phyloP scores from a whole-genome alignment of 2,329 filamentous ascomycete genomes.

The Sporothrix phasma region DNA sequence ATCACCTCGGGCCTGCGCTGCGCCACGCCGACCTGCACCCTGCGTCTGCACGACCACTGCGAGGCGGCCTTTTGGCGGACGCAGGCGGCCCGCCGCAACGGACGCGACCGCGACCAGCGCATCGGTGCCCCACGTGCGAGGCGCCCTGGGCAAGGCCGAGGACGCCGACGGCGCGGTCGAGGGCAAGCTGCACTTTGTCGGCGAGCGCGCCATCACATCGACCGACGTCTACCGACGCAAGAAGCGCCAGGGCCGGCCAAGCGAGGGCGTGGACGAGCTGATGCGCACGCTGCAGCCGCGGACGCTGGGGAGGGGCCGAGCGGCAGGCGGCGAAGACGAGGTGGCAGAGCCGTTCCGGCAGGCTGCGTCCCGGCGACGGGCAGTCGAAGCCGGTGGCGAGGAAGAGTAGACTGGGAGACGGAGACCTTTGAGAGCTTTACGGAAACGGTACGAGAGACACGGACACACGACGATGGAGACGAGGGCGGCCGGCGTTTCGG shows the following conservation, averaged over 20 bases:
- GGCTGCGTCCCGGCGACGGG: background rate
- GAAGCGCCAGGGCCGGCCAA: conserved; percentile 29
- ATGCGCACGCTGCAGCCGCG: conserved; percentile 22
- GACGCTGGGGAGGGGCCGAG: conserved; percentile 1
- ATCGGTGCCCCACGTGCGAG: conserved; percentile 54
- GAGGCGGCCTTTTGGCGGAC: conserved; percentile 62
- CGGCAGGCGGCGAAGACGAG: conserved; percentile 20
- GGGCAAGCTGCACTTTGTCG: conserved; percentile 36
- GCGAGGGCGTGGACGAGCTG: conserved; percentile 28
- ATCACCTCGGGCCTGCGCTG: conserved; percentile 79
- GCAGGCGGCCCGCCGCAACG: conserved; percentile 34
- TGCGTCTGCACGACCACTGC: conserved; percentile 70
- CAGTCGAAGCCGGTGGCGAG: background rate
- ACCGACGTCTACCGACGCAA: conserved; percentile 40
- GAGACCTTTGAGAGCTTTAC: too few species aligned
- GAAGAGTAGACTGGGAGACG: background rate
- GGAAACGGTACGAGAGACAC: too few species aligned
- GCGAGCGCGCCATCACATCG: conserved; percentile 46
- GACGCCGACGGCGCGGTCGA: background rate
- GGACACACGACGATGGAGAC: too few species aligned
- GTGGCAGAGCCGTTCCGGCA: conserved; percentile 8
- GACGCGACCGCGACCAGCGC: conserved; percentile 40
- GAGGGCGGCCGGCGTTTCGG: background rate
- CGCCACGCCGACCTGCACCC: conserved; percentile 52
- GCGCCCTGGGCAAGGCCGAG: conserved; percentile 34